Conservation (phyloP, 2,329 filamentous ascomycete genomes). For the Hypomyces rosellus region DNA sequence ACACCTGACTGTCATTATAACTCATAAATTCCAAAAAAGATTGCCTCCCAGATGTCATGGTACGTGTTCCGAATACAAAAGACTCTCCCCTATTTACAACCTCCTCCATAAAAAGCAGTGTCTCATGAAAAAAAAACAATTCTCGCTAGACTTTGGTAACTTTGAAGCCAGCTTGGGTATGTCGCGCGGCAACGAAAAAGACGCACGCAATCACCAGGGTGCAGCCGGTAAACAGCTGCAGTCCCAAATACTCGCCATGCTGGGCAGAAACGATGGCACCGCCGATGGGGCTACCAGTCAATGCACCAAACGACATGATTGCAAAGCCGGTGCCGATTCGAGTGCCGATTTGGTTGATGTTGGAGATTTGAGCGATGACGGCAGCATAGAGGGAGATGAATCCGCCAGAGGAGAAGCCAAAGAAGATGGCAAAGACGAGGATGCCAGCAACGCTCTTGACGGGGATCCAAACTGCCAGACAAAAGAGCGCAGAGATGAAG, state of each 20-base stretch:
- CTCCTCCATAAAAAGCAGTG: no score
- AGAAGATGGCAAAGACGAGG: conserved; percentile 59
- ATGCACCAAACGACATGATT: conserved; percentile 54
- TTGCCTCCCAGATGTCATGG: no score
- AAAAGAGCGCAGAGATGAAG: conserved; percentile 39
- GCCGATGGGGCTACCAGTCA: conserved; percentile 62
- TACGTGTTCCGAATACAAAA: no score
- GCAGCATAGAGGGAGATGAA: conserved; percentile 59
- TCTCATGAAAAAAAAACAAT: no score
- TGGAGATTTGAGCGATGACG: conserved; percentile 63
- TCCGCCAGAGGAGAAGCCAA: conserved; percentile 62
- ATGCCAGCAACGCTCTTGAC: conserved; percentile 48
- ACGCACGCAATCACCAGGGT: conserved; percentile 30
- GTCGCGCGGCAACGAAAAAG: conserved; percentile 26
- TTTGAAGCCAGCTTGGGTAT: conserved; percentile 30
- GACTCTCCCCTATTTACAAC: no score
- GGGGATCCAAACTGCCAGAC: conserved; percentile 43
- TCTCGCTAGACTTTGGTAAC: conserved; percentile 24
- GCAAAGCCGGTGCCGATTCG: conserved; percentile 60
- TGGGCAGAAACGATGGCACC: conserved; percentile 52
- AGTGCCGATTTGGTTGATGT: conserved; percentile 62
- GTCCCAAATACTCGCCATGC: conserved; percentile 47
- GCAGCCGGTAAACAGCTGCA: conserved; percentile 61
- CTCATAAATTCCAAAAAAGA: no score
- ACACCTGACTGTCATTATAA: no score